A percentile compares a stretch with the other conserved stretches of the same genome.
These are phyloP conservation scores for Penicillium sp. DNA, from an alignment of 2,329 filamentous ascomycete species.

Conservation along the genomic window DNA sequence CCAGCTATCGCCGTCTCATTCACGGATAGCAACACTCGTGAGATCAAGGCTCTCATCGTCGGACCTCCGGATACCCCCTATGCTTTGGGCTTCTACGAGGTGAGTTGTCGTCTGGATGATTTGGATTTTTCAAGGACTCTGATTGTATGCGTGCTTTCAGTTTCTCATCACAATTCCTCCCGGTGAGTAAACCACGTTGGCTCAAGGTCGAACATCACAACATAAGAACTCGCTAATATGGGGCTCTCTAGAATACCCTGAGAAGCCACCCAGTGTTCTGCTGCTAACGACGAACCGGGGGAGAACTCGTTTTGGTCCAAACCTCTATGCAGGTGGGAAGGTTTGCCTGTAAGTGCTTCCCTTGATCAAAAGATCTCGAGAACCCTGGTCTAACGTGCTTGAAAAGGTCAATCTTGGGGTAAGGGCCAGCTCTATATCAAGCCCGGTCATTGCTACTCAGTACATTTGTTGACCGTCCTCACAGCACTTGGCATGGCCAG, in stretches of 20 bases:
- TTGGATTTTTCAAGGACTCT: too few species aligned
- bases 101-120: conserved; percentile 42
- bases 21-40: conserved; percentile 83
- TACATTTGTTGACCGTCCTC: neutral
- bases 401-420: conserved; percentile 82
- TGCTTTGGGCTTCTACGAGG: conserved; percentile 97
- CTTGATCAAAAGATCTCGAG: neutral
- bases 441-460: conserved; percentile 30
- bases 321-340: conserved; percentile 89
- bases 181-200: conserved; percentile 51
- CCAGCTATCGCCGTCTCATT: conserved; percentile 83
- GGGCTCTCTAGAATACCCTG: conserved; percentile 72
- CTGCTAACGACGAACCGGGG: conserved; percentile 87
- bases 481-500: conserved; percentile 84
- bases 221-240: conserved; percentile 1
- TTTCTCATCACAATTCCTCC: conserved; percentile 76
- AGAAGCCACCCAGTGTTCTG: conserved; percentile 60
- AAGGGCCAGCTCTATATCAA: neutral
- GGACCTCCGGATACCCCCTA: conserved; percentile 94
- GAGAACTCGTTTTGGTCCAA: conserved; percentile 89
- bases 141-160: conserved; percentile 45
- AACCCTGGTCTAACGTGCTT: conserved; percentile 17
- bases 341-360: conserved; percentile 75
- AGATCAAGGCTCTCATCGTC: conserved; percentile 83
- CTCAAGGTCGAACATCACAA: too few species aligned